Base-by-base conservation (phyloP, 2,329 filamentous ascomycete genomes). In the Ambrosiella cleistominuta region DNA sequence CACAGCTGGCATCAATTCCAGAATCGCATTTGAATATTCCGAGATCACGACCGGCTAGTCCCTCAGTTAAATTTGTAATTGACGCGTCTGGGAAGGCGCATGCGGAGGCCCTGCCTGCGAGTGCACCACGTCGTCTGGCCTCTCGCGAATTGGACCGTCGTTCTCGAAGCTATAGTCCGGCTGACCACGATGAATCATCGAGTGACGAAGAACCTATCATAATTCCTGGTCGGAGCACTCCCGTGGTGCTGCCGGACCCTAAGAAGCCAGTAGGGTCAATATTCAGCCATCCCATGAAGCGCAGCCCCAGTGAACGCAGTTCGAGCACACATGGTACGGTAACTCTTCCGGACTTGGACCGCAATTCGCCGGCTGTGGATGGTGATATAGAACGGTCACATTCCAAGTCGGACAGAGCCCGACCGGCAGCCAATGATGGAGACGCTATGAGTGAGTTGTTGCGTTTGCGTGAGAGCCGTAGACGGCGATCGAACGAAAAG, bases 171-270 rank as follows among this genome's bases (percentile, higher is more conserved):
- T 62, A 39, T 52, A 57, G 35, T 36, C 55, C 37, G 61, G 59
- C 45, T 4, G 75, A 75, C 0, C 74, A 77, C 37, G 75, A 75
- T 52, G 75, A 75, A 1, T 81, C 78, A 1, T 82, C 79, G 0
- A 75, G 75, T 3, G 81, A 84, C 61, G 80, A 83, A 57, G 81
- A 83, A 59, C 79, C 78, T 11, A 83, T 83, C 61, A 74, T 83
- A 54, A 79, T 84, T 44, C 80, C 80, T 37, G 82, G 79, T 65
- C 73, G 79, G 49, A 78, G 74, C 61, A 71, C 72, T 3, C 71
- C 70, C 0, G 83, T 82, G 66, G 75, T 74, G 1, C 67, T 80
- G 7, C 78, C 77, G 0, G 76, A 79, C 57, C 75, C 78, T 0
- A 68, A 71, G 37, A 75, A 73, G 61, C 74, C 76, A 2, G 71